Base-by-base conservation (phyloP, 1,284 basidiomycete genomes). In the Takashimella koratensis region DNA sequence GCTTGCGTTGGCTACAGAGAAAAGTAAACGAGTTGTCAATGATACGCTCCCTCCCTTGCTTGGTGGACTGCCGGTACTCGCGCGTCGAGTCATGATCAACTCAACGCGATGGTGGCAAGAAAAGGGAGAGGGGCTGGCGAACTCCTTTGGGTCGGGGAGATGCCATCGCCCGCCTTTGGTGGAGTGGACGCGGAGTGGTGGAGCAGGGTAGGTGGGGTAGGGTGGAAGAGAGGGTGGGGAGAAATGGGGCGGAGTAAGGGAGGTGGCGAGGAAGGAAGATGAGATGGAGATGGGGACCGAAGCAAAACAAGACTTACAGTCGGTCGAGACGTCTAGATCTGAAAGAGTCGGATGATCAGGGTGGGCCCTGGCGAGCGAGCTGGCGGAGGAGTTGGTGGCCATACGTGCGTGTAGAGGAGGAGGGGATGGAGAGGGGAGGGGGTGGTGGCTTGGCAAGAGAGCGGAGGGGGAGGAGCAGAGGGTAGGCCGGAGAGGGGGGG, bases 261-360 rank as follows among this genome's bases (percentile, higher is more conserved):
- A n/a, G n/a, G n/a, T n/a, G n/a, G n/a, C n/a, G n/a, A n/a, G n/a
- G n/a, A n/a, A n/a, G n/a, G n/a, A n/a, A n/a, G n/a, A n/a, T n/a
- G n/a, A n/a, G n/a, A n/a, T n/a, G n/a, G n/a, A n/a, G n/a, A n/a
- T n/a, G n/a, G n/a, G n/a, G n/a, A n/a, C n/a, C n/a, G n/a, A 39
- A n/a, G 10, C 30, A 39, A 39, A n/a, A 8, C 10, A 40, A 19
- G n/a, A 55, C 53, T 55, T 39, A 57, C 56, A 41, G 16, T 51
- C 25, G 11, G 49, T 42, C 3, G 49, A 41, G 3, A 51, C 51
- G 30, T 53, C 27, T 6, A 59, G 41, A 41, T 56, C 54, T 13
- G 54, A 13, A n/a, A 59, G 49, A 13, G 52, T 56, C 4, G 58
- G 54, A n/a, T 59, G 54, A 49, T 56, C 54, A 10, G 54, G 58